These are phyloP conservation scores for Tolypocladium sp. DNA, from an alignment of 2,329 filamentous ascomycete genomes.

Conservation along the genomic window DNA sequence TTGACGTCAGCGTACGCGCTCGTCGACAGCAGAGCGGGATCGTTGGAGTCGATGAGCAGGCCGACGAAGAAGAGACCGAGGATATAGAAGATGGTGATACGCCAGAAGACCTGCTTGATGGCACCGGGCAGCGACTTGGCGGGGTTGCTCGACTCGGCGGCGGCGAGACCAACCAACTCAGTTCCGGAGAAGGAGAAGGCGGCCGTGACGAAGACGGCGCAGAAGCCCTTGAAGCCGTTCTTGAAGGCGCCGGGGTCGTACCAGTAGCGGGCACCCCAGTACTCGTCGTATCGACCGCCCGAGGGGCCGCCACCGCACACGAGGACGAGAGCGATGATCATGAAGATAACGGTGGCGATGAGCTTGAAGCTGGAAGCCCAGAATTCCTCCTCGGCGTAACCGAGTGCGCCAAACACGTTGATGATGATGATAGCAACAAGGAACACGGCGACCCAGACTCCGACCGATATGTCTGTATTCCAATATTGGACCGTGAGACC, in stretches of 20 bases:
- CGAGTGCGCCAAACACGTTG: slow-evolving; percentile 41
- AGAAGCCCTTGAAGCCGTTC: slow-evolving; percentile 61
- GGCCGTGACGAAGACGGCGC: slow-evolving; percentile 58
- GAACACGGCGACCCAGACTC: slow-evolving; percentile 43
- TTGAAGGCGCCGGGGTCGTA: slow-evolving; percentile 42
- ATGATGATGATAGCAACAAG: slow-evolving; percentile 33
- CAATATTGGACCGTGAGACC: slow-evolving; percentile 42
- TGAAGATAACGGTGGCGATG: slow-evolving; percentile 42
- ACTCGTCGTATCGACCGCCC: slow-evolving; percentile 26
- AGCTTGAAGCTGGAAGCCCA: slow-evolving; percentile 43
- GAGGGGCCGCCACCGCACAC: slow-evolving; percentile 44
- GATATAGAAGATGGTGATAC: slow-evolving; percentile 37
- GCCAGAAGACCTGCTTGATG: slow-evolving; percentile 59
- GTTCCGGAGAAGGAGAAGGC: slow-evolving; percentile 59
- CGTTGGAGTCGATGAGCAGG: slow-evolving; percentile 29
- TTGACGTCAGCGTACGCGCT: slow-evolving; percentile 17
- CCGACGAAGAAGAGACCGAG: slow-evolving; percentile 35
- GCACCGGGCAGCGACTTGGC: slow-evolving; percentile 63
- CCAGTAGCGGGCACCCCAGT: slow-evolving; percentile 32
- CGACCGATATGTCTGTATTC: slow-evolving; percentile 32
- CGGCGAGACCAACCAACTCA: slow-evolving; percentile 57
- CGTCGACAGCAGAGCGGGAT: slow-evolving; percentile 27
- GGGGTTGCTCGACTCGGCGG: slow-evolving; percentile 56
- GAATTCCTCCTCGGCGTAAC: slow-evolving; percentile 45
- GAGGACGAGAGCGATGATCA: slow-evolving; percentile 35